Evolutionary conservation across 225 moss, liverwort and hornwort species (phyloP).

Genomic region (Straminergon stramineum): DNA sequence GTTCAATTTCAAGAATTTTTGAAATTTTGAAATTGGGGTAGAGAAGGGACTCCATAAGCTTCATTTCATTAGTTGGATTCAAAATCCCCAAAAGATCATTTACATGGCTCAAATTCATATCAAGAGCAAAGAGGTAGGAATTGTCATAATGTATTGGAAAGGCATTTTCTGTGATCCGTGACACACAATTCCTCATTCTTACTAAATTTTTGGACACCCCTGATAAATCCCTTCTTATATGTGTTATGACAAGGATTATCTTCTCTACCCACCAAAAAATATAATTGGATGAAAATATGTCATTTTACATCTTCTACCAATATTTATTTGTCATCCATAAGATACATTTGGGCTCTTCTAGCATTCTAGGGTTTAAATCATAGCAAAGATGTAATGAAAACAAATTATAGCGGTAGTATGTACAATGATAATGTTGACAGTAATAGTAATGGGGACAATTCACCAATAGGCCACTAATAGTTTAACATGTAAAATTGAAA

Average conservation of each 20-base stretch:
- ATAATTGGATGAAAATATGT: background rate
- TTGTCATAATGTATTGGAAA: background rate
- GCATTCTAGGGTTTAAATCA: background rate
- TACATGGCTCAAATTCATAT: background rate
- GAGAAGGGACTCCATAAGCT: background rate
- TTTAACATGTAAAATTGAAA: background rate
- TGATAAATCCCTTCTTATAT: too few species aligned
- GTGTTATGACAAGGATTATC: too few species aligned
- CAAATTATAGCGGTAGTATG: accelerated
- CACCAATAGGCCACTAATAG: accelerated
- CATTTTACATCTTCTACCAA: background rate
- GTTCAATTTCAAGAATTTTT: too few species aligned
- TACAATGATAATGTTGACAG: background rate
- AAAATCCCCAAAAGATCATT: background rate
- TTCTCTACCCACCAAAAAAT: too few species aligned
- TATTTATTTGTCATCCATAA: background rate
- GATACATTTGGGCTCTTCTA: background rate
- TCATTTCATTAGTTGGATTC: background rate
- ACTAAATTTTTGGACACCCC: too few species aligned
- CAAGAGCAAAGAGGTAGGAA: background rate
- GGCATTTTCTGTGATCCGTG: background rate
- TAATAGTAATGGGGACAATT: background rate
- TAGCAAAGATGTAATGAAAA: background rate
- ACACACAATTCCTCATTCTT: too few species aligned
- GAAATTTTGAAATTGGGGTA: background rate